These are phyloP conservation scores for Abortiporus biennis DNA, from an alignment of 1,284 basidiomycete genomes.

Conservation along the genomic window DNA sequence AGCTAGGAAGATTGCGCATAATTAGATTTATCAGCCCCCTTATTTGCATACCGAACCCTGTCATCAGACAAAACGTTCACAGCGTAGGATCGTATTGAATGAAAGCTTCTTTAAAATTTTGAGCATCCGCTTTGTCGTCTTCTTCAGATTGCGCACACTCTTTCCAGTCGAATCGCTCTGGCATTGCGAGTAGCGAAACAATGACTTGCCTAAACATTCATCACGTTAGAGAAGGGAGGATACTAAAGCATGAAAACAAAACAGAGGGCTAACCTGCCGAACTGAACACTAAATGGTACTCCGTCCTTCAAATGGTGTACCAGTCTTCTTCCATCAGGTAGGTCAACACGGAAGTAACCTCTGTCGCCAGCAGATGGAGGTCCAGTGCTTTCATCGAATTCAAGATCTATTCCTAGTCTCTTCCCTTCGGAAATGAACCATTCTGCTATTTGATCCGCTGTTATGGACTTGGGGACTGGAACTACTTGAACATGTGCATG, in stretches of 20 bases:
- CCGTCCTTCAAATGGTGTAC: constrained; percentile 79
- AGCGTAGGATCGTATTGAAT: constrained; percentile 58
- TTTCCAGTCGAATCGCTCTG: constrained; percentile 87
- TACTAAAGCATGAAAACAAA: constrained; percentile 1
- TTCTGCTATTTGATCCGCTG: constrained; percentile 50
- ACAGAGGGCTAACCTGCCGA: constrained; percentile 65
- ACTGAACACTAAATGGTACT: constrained; percentile 83
- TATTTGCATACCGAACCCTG: too few species aligned
- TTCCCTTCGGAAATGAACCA: constrained; percentile 68
- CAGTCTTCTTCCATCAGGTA: constrained; percentile 82
- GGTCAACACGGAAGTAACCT: constrained; percentile 86
- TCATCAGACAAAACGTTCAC: too few species aligned
- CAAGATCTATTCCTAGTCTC: constrained; percentile 57
- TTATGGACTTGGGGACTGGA: constrained; percentile 65
- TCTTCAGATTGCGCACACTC: constrained; percentile 74
- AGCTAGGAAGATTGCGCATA: too few species aligned
- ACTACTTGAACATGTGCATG: constrained; percentile 90
- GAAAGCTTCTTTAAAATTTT: constrained; percentile 80
- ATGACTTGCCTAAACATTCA: constrained; percentile 70
- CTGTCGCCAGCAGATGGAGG: constrained; percentile 43
- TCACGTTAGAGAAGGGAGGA: too few species aligned
- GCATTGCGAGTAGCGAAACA: constrained; percentile 64
- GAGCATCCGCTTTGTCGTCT: constrained; percentile 77
- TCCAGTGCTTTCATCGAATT: constrained; percentile 60
- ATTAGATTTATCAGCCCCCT: too few species aligned